Base-by-base conservation (phyloP, 2,329 filamentous ascomycete species). In the Hymenoscyphus salicellus region DNA sequence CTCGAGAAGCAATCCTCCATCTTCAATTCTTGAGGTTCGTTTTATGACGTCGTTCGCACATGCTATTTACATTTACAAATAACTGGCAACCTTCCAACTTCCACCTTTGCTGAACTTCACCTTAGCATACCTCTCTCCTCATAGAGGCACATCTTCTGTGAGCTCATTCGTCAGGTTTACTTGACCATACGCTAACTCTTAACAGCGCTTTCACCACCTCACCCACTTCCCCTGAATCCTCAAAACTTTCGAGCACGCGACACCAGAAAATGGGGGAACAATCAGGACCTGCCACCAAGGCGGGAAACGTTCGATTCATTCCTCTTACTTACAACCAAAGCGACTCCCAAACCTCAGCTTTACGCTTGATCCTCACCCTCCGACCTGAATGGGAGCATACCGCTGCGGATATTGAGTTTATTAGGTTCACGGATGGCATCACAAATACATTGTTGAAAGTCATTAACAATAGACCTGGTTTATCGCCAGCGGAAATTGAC, bases 361-460 rank as follows among this genome's bases (percentile, higher is more conserved):
- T 91, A 67, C 85, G 85, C 69, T 86, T 99, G 68, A 88, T 97
- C 73, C 82, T 92, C 71, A 85, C 91, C 32, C 82, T 97, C 67
- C 86, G 89, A 65, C 93, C 93, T 11, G 87, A 96, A 72, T 99
- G 95, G 95, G 84, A 87, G 70, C 83, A 84, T 58, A 81, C 85
- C 41, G 86, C 88, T 69, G 90, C 91, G 64, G 85, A 89, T 55
- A 84, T 99, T 72, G 88, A 95, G 74, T 92, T 98, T 75, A 84
- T 92, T 70, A 89, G 91, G 69, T 99, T 98, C 81, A 99, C 93
- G 46, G 95, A 99, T 74, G 95, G 95, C 75, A 99, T 98, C 79
- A 99, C 95, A 70, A 99, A 99, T 79, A 98, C 93, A 59, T 81
- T 94, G 58, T 82, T 93, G 68, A 93, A 93, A 77, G 88, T 89